Evolutionary conservation across 2,329 filamentous ascomycete species (phyloP), one percentile per base, ranked within the genome.

Genomic region (Pyrenochaeta sp.): DNA sequence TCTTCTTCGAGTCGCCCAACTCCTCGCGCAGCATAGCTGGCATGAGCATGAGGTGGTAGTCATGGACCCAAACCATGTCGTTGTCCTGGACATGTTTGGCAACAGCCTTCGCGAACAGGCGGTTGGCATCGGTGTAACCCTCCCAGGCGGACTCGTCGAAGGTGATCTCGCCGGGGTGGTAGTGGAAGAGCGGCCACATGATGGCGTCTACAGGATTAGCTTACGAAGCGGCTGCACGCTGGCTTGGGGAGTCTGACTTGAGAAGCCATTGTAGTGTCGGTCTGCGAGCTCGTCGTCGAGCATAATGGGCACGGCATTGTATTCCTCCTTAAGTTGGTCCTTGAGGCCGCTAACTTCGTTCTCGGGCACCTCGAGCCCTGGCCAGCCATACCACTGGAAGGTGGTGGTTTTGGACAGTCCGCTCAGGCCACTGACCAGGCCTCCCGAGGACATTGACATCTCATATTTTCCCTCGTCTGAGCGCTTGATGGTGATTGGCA

Each of bases 311-410:
- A 96, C 84, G 6, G 93, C 92, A 59, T 88, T 86, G 72, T 96
- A 92, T 63, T 96, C 88, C 15, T 94, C 85, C 74, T 90, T 89
- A 65, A 97, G 77, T 53, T 88, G 85, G 65, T 87, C 80, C 66
- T 84, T 87, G 71, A 99, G 85, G 42, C 81, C 79, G 2, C 81
- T 78, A 29, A 89, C 82, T 72, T 97, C 93, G 41, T 85, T 82
- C 53, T 95, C 89, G 26, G 93, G 93, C 4, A 97, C 85, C 72
- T 97, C 90, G 35, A 96, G 76, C 24, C 94, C 94, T 1, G 94
- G 92, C 93, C 94, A 97, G 58, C 94, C 94, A 74, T 97, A 97
- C 94, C 94, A 99, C 72, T 94, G 89, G 74, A 97, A 97, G 58
- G 87, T 93, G 18, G 90, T 96, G 21, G 90, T 88, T 75, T 96